These are phyloP conservation scores for Chloropicon primus DNA, from an alignment of 139 green algal genomes.

Conservation along the genomic window DNA sequence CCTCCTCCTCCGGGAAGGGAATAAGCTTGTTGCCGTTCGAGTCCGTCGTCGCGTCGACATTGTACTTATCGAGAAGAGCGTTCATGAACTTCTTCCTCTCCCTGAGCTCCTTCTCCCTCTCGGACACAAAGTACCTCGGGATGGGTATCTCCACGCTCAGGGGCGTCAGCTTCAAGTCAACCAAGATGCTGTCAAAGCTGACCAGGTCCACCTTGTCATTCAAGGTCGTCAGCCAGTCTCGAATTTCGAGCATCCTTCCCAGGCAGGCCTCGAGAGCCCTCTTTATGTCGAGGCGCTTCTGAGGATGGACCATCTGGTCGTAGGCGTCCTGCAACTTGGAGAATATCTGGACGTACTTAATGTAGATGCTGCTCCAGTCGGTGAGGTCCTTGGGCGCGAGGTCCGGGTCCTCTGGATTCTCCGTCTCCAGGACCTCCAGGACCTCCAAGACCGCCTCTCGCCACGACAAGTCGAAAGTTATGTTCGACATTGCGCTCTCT, in stretches of 20 bases:
- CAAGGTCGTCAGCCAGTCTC: conserved; percentile 26
- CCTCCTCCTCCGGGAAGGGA: conserved; percentile 41
- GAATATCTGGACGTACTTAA: conserved; percentile 73
- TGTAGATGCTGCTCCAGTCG: conserved; percentile 74
- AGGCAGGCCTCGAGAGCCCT: conserved; percentile 66
- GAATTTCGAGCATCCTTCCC: conserved; percentile 60
- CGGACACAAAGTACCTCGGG: conserved; percentile 62
- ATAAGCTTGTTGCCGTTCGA: conserved; percentile 7
- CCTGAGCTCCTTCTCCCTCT: conserved; percentile 52
- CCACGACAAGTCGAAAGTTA: conserved; percentile 8
- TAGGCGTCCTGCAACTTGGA: conserved; percentile 64
- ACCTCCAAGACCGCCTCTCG: conserved; percentile 75
- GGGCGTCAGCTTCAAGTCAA: conserved; percentile 69
- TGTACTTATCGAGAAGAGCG: conserved; percentile 65
- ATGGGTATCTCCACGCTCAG: conserved; percentile 67
- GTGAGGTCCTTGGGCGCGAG: conserved; percentile 37
- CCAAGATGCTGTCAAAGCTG: conserved; percentile 60
- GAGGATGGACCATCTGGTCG: conserved; percentile 73
- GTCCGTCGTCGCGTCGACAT: conserved; percentile 21
- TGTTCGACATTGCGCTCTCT: background rate
- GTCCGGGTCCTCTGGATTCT: conserved; percentile 31
- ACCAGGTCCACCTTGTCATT: conserved; percentile 60
- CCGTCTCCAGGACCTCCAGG: conserved; percentile 65
- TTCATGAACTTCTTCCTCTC: conserved; percentile 59
- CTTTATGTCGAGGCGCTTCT: conserved; percentile 68